A percentile compares a stretch with the other conserved stretches of the same genome.
These are phyloP conservation scores for Plasmodium yoelii DNA, from an alignment of 169 alveolate species.

Conservation along the genomic window DNA sequence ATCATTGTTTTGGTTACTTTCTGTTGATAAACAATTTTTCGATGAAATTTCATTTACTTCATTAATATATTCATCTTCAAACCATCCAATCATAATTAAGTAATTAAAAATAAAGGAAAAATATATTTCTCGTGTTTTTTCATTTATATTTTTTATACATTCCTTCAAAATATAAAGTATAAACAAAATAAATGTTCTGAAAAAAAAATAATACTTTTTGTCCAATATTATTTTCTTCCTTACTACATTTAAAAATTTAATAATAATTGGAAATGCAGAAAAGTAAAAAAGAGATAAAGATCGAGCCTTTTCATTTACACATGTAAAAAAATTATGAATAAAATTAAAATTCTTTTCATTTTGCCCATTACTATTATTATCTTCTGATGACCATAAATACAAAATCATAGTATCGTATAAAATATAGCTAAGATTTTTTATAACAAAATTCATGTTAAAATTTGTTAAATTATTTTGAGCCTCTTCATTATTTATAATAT, in stretches of 20 bases:
- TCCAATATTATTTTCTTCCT: conserved; percentile 5
- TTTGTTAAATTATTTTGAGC: conserved; percentile 13
- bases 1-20: not conserved
- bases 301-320: conserved; percentile 72
- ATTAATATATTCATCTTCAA: not conserved
- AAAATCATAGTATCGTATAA: conserved; percentile 52
- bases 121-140: conserved; percentile 67
- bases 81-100: conserved; percentile 23
- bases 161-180: conserved; percentile 44
- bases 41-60: not conserved
- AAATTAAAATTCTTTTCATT: not conserved
- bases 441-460: conserved; percentile 24
- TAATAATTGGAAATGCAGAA: conserved; percentile 26
- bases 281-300: conserved; percentile 52
- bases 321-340: conserved; percentile 64
- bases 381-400: conserved; percentile 38
- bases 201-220: conserved; percentile 22
- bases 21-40: not conserved
- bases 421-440: conserved; percentile 39
- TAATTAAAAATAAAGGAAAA: conserved; percentile 37
- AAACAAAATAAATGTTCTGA: conserved; percentile 40
- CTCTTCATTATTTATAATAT: conserved; percentile 40
- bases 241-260: conserved; percentile 36
- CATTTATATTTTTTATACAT: conserved; percentile 15
- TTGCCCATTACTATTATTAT: not conserved